Evolutionary conservation across 345 rosid species (phyloP).

Genomic region (Brassica carinata): DNA sequence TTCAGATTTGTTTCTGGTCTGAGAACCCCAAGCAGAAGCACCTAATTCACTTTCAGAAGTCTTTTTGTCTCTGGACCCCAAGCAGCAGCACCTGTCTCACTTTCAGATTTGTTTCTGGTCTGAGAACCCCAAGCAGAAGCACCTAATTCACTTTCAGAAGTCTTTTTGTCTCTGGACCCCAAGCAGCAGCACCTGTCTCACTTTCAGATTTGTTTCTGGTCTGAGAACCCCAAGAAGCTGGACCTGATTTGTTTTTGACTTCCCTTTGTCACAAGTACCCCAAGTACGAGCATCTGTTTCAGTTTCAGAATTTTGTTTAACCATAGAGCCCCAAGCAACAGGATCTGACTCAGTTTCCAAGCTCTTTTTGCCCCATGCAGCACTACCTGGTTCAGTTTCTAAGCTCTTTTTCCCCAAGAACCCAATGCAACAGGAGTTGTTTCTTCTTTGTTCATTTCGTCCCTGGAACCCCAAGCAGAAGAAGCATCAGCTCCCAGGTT

Average conservation of each 20-base stretch:
- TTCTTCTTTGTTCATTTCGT: too few relatives aligned
- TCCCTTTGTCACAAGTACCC: constrained; percentile 20
- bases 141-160: neutral
- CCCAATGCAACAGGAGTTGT: constrained; percentile 9
- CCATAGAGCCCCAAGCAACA: neutral
- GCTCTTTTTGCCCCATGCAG: constrained; percentile 14
- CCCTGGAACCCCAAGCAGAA: constrained; percentile 35
- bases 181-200: neutral
- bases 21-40: constrained; percentile 28
- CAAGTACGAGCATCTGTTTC: constrained; percentile 23
- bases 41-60: neutral
- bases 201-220: neutral
- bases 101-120: neutral
- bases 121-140: neutral
- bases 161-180: neutral
- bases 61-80: neutral
- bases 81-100: neutral
- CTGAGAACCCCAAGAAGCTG: neutral
- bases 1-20: constrained; percentile 23
- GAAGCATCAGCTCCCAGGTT: neutral
- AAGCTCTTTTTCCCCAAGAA: constrained; percentile 34
- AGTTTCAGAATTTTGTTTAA: neutral
- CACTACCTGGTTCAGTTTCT: neutral
- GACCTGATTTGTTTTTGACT: neutral
- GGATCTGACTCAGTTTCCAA: neutral